A percentile compares a stretch with the other conserved stretches of the same genome.
These are phyloP conservation scores for Aspergillus funiculosus DNA, from an alignment of 495 filamentous ascomycete species.

Conservation along the genomic window DNA sequence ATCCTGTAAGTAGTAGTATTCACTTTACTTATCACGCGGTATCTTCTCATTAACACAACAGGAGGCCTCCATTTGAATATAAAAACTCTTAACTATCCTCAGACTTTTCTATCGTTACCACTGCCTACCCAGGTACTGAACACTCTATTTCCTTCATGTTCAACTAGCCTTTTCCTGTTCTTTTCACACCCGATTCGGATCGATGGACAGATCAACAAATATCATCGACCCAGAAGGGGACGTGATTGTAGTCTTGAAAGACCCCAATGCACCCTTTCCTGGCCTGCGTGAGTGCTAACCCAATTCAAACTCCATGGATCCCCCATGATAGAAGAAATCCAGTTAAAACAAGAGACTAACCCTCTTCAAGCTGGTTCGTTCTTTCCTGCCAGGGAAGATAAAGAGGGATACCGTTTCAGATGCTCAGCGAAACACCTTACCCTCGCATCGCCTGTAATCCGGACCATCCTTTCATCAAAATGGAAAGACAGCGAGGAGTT, in stretches of 20 bases:
- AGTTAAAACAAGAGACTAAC: no score
- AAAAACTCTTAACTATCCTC: no score
- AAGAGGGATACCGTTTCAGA: no score
- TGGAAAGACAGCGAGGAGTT: slow-evolving; percentile 32
- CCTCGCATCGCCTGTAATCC: slow-evolving; percentile 45
- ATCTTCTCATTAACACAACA: no score
- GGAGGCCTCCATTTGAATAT: no score
- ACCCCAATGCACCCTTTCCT: slow-evolving; percentile 6
- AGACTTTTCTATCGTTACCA: no score
- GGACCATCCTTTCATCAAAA: slow-evolving; percentile 21
- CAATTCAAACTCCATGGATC: slow-evolving; percentile 27
- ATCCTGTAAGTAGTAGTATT: no score
- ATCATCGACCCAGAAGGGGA: slow-evolving; percentile 9
- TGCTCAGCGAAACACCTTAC: slow-evolving; percentile 47
- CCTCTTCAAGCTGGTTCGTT: no score
- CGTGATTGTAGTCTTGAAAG: slow-evolving; percentile 3
- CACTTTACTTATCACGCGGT: no score
- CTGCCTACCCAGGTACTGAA: no score
- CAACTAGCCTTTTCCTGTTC: not conserved
- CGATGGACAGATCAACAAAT: not conserved
- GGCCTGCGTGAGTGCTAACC: slow-evolving; percentile 7
- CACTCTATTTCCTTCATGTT: not conserved
- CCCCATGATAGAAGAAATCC: no score
- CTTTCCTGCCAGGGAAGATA: no score
- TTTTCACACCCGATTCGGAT: not conserved